These are phyloP conservation scores for Colletotrichum chrysophilum DNA, from an alignment of 2,329 filamentous ascomycete species.

Conservation along the genomic window DNA sequence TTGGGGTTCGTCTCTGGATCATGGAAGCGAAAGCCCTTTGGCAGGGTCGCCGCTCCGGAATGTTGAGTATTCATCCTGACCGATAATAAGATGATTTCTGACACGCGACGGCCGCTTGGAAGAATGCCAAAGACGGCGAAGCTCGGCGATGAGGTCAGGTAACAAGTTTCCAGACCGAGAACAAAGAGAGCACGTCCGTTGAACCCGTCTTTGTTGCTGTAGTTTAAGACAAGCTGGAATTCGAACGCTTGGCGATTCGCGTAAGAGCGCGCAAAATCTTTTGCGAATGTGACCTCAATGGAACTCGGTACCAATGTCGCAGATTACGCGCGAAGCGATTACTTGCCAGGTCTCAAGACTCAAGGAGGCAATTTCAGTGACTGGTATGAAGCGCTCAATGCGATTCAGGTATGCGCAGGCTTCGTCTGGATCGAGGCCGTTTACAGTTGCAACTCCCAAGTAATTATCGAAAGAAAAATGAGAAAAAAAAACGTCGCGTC, in stretches of 20 bases:
- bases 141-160: background rate
- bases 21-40: constrained; percentile 45
- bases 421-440: constrained; percentile 6
- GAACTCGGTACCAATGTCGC: background rate
- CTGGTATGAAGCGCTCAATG: background rate
- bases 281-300: background rate
- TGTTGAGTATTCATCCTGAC: constrained; percentile 51
- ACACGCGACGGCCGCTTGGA: constrained; percentile 22
- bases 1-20: constrained; percentile 42
- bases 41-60: constrained; percentile 47
- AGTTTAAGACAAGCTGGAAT: constrained; percentile 7
- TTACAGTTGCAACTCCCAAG: background rate
- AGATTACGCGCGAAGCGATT: background rate
- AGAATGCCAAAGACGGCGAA: background rate
- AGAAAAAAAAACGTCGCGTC: background rate
- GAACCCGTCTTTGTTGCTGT: background rate
- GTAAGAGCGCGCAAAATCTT: background rate
- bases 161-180: background rate
- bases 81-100: constrained; percentile 7
- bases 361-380: background rate
- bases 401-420: background rate
- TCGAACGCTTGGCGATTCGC: background rate
- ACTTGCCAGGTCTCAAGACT: background rate
- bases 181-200: constrained; percentile 10
- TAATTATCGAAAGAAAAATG: background rate